Percentiles rank a stretch among this genome's conserved stretches.
Conservation (phyloP, 139 green algal genomes). For the Tetraselmis chui region DNA sequence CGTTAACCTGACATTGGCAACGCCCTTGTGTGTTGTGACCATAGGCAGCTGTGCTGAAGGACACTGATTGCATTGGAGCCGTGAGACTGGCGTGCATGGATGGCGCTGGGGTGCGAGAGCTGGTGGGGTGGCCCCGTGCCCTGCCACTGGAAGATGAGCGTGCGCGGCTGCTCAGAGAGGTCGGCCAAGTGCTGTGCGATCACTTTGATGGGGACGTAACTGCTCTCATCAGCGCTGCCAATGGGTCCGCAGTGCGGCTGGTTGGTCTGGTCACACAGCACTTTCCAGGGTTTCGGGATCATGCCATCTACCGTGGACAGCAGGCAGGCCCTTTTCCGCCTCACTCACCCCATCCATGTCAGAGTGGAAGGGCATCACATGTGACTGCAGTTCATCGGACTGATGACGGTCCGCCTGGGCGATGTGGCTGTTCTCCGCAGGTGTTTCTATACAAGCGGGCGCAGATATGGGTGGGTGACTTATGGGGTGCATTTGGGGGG, state of each 20-base stretch:
- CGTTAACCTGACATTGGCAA: too few species aligned
- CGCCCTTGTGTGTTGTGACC: not conserved
- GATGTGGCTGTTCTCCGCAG: slow-evolving; percentile 43
- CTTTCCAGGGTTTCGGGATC: slow-evolving; percentile 82
- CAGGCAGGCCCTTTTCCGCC: too few species aligned
- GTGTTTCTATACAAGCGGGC: slow-evolving; percentile 92
- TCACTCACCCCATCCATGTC: too few species aligned
- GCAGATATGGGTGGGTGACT: slow-evolving; percentile 89
- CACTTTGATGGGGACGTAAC: slow-evolving; percentile 54
- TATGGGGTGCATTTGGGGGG: slow-evolving; percentile 81
- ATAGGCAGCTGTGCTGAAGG: slow-evolving; percentile 37
- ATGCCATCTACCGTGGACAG: slow-evolving; percentile 53
- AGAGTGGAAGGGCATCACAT: too few species aligned
- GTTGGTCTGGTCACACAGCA: slow-evolving; percentile 55
- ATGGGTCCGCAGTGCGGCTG: slow-evolving; percentile 52
- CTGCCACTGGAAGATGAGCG: slow-evolving; percentile 80
- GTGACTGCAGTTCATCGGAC: too few species aligned
- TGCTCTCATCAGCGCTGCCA: slow-evolving; percentile 39
- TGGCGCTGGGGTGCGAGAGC: slow-evolving; percentile 20
- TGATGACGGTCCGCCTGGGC: not conserved
- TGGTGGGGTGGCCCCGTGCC: slow-evolving; percentile 45
- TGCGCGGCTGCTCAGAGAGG: slow-evolving; percentile 72
- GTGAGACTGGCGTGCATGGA: slow-evolving; percentile 34
- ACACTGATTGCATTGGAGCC: slow-evolving; percentile 43
- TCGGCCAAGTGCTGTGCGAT: slow-evolving; percentile 48